phyloP scores from a whole-genome alignment of 1,139 yeast genomes.

The Kodamaea derodonti region DNA sequence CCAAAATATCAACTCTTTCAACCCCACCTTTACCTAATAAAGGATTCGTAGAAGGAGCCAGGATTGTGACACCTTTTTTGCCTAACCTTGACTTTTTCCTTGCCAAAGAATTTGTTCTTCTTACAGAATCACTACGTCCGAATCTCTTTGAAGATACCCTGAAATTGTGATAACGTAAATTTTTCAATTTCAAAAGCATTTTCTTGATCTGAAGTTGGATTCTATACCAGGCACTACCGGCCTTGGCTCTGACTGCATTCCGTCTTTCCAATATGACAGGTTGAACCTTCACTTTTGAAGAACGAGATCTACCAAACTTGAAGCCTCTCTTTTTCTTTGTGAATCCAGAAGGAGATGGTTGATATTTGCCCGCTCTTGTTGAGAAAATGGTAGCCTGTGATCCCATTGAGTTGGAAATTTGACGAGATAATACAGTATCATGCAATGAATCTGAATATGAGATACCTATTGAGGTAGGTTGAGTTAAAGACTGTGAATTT shows the following conservation, averaged over 20 bases:
- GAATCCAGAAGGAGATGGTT: slow-evolving; percentile 1
- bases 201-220: slow-evolving; percentile 25
- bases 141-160: slow-evolving; percentile 29
- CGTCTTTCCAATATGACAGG: slow-evolving; percentile 20
- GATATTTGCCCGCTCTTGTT: slow-evolving; percentile 23
- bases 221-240: slow-evolving; percentile 31
- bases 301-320: slow-evolving; percentile 7
- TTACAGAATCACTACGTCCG: slow-evolving; percentile 9
- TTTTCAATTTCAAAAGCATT: slow-evolving; percentile 20
- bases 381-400: slow-evolving; percentile 48
- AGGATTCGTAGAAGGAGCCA: slow-evolving; percentile 29
- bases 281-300: slow-evolving; percentile 12
- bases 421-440: slow-evolving; percentile 11
- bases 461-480: slow-evolving; percentile 1
- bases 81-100: background rate
- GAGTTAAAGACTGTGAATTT: slow-evolving; percentile 2
- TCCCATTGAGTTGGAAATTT: slow-evolving; percentile 39
- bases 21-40: slow-evolving; percentile 21
- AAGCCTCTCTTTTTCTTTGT: slow-evolving; percentile 1
- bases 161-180: slow-evolving; percentile 21
- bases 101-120: slow-evolving; percentile 5
- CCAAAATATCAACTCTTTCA: slow-evolving; percentile 18
- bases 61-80: slow-evolving; percentile 12
- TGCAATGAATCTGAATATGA: background rate
- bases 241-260: slow-evolving; percentile 33